These are phyloP conservation scores for Anisodus acutangulus DNA, from an alignment of 257 asterid genomes.

Conservation along the genomic window DNA sequence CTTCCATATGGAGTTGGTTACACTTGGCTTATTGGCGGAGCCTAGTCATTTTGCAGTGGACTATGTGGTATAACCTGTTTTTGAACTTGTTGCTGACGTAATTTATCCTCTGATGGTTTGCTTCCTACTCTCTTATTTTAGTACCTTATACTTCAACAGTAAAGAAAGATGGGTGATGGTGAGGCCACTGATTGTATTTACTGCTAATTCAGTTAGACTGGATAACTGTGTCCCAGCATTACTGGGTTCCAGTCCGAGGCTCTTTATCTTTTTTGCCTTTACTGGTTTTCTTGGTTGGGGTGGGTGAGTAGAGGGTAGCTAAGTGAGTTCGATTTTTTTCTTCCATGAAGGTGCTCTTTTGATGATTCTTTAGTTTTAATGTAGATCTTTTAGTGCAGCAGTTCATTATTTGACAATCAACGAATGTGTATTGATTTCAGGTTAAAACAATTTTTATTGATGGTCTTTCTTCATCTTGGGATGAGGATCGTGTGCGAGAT, in stretches of 20 bases:
- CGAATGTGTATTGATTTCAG: conserved; percentile 45
- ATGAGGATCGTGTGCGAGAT: conserved; percentile 71
- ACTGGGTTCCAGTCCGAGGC: neutral
- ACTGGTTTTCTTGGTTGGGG: neutral
- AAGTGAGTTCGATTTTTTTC: neutral
- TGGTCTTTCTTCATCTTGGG: conserved; percentile 93
- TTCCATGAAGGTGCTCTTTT: neutral
- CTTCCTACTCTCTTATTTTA: neutral
- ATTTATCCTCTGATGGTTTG: conserved; percentile 4
- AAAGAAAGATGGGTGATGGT: neutral
- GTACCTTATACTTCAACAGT: neutral
- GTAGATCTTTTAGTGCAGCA: neutral
- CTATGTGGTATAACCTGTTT: neutral
- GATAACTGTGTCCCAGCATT: neutral
- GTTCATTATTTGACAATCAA: neutral
- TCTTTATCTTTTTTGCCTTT: neutral
- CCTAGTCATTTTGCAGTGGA: neutral
- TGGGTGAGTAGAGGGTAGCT: neutral
- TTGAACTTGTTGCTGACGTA: conserved; percentile 9
- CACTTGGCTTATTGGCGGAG: neutral
- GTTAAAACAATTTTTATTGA: conserved; percentile 96
- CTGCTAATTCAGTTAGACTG: conserved; percentile 8
- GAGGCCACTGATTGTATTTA: neutral
- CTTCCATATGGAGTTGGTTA: conserved; percentile 6
- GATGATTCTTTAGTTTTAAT: neutral